A percentile compares a stretch with the other conserved stretches of the same genome.
Conservation (phyloP, 768 basidiomycete genomes). For the Leucogyrophana mollusca region DNA sequence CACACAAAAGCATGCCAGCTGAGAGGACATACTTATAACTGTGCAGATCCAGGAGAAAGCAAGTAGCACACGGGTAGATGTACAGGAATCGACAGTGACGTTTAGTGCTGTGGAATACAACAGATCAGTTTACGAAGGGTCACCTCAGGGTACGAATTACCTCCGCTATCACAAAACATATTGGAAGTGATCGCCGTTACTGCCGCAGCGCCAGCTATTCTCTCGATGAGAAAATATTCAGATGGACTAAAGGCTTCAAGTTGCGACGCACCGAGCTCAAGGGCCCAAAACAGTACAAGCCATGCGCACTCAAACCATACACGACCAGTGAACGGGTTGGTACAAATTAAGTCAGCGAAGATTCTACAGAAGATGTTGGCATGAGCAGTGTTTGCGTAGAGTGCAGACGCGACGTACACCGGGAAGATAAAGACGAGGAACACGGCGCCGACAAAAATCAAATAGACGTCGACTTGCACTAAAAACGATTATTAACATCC, state of each 20-base stretch:
- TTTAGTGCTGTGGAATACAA: neutral
- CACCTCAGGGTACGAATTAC: constrained; percentile 16
- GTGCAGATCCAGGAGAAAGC: constrained; percentile 60
- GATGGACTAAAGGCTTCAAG: no score
- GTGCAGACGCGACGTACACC: constrained; percentile 42
- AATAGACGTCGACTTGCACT: constrained; percentile 56
- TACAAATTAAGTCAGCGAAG: constrained; percentile 56
- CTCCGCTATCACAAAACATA: constrained; percentile 31
- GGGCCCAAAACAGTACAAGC: constrained; percentile 53
- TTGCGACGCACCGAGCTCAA: constrained; percentile 55
- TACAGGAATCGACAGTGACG: constrained; percentile 32
- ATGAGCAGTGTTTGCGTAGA: neutral
- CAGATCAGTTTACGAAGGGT: neutral
- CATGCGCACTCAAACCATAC: constrained; percentile 74
- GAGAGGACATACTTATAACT: constrained; percentile 35
- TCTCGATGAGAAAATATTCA: constrained; percentile 1
- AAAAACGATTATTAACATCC: constrained; percentile 9
- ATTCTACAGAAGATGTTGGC: constrained; percentile 33
- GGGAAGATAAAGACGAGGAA: constrained; percentile 58
- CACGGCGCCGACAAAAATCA: constrained; percentile 57
- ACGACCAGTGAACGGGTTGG: constrained; percentile 49
- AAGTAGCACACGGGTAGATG: constrained; percentile 53
- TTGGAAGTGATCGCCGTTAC: constrained; percentile 39
- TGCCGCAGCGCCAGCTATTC: constrained; percentile 55
- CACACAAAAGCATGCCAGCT: neutral